These are phyloP conservation scores for Ramaria rubella DNA, from an alignment of 768 basidiomycete species.

Conservation along the genomic window DNA sequence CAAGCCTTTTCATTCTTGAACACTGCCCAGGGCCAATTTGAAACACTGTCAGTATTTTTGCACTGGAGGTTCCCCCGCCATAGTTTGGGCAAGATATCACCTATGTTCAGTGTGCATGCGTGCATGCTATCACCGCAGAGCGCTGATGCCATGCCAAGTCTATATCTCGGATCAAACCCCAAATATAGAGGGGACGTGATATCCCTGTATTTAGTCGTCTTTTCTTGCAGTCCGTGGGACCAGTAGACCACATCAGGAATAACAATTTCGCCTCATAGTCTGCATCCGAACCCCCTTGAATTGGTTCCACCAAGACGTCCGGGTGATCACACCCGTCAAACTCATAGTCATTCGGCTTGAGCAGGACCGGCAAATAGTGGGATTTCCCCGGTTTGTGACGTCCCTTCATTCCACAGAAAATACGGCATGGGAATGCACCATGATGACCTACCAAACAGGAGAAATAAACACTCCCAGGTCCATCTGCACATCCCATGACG, in stretches of 20 bases:
- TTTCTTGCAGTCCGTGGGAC: constrained; percentile 5
- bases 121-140: constrained; percentile 12
- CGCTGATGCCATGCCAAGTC: not conserved
- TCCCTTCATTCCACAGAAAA: constrained; percentile 25
- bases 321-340: constrained; percentile 24
- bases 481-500: constrained; percentile 21
- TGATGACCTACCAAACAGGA: constrained; percentile 32
- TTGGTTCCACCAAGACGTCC: not conserved
- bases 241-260: not conserved
- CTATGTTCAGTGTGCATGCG: not conserved
- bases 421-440: constrained; percentile 26
- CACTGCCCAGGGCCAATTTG: not conserved
- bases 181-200: constrained; percentile 31
- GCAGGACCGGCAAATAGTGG: constrained; percentile 32
- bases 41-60: not conserved
- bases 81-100: not conserved
- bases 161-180: constrained; percentile 21
- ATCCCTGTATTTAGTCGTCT: constrained; percentile 28
- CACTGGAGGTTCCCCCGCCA: not conserved
- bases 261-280: not conserved
- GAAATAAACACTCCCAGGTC: constrained; percentile 16
- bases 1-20: not conserved
- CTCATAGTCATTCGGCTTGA: constrained; percentile 20
- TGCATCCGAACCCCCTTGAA: not conserved
- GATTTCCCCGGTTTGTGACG: constrained; percentile 22